phyloP scores from a whole-genome alignment of 2,329 filamentous ascomycete species.

The Nothopassalora personata region DNA sequence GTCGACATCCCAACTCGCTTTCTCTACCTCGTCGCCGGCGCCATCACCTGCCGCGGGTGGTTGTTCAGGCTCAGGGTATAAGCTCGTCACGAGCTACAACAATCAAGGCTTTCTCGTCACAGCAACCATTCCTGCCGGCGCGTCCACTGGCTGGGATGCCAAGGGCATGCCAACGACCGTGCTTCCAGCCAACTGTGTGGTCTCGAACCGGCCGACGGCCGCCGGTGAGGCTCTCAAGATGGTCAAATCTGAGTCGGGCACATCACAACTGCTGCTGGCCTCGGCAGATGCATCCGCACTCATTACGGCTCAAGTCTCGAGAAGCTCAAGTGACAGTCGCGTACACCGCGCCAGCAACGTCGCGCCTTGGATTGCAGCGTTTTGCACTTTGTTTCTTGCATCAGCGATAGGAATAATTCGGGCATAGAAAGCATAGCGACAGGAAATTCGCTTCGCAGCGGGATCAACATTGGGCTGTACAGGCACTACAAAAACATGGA shows the following conservation, averaged over 20 bases:
- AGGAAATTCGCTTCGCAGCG: constrained; percentile 1
- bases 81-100: constrained; percentile 45
- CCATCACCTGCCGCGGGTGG: constrained; percentile 37
- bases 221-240: constrained; percentile 11
- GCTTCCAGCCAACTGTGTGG: constrained; percentile 20
- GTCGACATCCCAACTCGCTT: constrained; percentile 46
- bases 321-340: not conserved
- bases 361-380: constrained; percentile 5
- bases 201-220: constrained; percentile 3
- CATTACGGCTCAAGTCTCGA: constrained; percentile 13
- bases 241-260: constrained; percentile 1
- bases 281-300: constrained; percentile 13
- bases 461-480: constrained; percentile 8
- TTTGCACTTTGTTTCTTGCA: constrained; percentile 15
- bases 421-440: constrained; percentile 12
- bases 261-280: constrained; percentile 11
- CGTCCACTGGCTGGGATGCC: constrained; percentile 41
- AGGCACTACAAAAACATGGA: constrained; percentile 5
- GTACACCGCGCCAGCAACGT: not conserved
- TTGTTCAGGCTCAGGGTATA: constrained; percentile 39
- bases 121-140: constrained; percentile 36
- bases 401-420: constrained; percentile 11
- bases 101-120: constrained; percentile 48
- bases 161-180: constrained; percentile 43
- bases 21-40: constrained; percentile 49